A percentile compares a stretch with the other conserved stretches of the same genome.
phyloP scores from a whole-genome alignment of 1,284 basidiomycete species.

The Papiliotrema laurentii region DNA sequence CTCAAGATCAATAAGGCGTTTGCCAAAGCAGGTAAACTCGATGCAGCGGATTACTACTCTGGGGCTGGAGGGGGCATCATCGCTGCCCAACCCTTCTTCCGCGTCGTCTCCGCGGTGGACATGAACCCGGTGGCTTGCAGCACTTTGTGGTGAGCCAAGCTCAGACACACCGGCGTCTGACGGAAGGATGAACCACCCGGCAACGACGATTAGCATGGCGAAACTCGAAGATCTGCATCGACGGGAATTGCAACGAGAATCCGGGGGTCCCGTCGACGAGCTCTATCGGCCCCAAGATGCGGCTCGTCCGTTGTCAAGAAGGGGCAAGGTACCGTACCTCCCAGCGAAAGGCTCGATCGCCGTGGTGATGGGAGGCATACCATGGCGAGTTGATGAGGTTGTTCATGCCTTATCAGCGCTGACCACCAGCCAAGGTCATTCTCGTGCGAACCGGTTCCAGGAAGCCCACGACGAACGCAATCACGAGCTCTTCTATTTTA shows the following conservation, averaged over 20 bases:
- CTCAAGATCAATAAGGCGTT: not conserved
- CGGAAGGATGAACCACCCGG: constrained; percentile 3
- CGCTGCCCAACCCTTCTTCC: constrained; percentile 17
- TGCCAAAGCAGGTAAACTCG: constrained; percentile 3
- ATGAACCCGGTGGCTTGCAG: constrained; percentile 8
- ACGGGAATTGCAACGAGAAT: not conserved
- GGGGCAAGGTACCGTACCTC: not conserved
- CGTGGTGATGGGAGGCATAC: constrained; percentile 20
- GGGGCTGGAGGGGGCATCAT: constrained; percentile 29
- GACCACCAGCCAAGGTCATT: constrained; percentile 28
- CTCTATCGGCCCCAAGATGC: not conserved
- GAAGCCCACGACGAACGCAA: constrained; percentile 16
- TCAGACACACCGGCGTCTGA: not conserved
- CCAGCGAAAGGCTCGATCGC: constrained; percentile 1
- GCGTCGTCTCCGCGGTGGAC: constrained; percentile 23
- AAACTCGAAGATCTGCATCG: constrained; percentile 4
- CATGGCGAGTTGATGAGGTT: constrained; percentile 21
- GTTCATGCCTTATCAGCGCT: not conserved
- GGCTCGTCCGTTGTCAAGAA: not conserved
- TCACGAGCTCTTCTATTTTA: constrained; percentile 16
- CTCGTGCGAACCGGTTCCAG: constrained; percentile 19
- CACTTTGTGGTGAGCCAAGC: constrained; percentile 12
- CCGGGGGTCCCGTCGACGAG: not conserved
- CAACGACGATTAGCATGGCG: not conserved
- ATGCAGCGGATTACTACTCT: constrained; percentile 28